Base-by-base conservation (phyloP, 441 rosid genomes). In the Gossypium trilobum region DNA sequence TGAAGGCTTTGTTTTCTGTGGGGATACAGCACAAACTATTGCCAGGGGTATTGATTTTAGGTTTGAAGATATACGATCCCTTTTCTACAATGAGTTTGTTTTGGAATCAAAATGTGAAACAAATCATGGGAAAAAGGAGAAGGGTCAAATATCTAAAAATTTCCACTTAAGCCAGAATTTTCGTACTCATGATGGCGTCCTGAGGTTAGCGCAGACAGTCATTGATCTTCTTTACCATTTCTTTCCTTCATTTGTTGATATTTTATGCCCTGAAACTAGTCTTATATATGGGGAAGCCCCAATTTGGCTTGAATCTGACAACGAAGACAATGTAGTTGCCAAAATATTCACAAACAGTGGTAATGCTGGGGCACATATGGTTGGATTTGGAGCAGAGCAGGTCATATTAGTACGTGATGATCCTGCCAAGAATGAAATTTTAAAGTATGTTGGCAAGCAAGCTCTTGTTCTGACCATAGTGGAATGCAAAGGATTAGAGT, bases 401-500 rank as follows among this genome's bases (percentile, higher is more conserved):
- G 89, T 88, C 1, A 84, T 88, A 57, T 42, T 87, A 60, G 89
- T 87, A 0, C 75, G 86, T 5, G 86, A 87, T 73, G 86, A 84
- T 44, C 0, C 5, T 72, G 82, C 83, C 4, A 81, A 74, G 29
- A 71, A 74, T 31, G 88, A 82, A 73, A 76, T 87, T 46, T 70
- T 46, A 16, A 64, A 70, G 20, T 63, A 20, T 76, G 82, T 84
- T 4, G 83, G 91, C 60, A 82, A 76, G 56, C 81, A 85, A 62
- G 91, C 89, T n/a, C 88, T 83, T 54, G 84, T 87, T 31, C 67
- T 85, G 72, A 89, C 91, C 1, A 71, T 83, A 27, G 60, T 78
- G 39, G 93, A 88, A 71, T 82, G 89, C 81, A 84, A 84, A 76
- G 89, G 87, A 61, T 74, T 87, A 46, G 88, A 88, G 70, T 88